Base-by-base conservation (phyloP, 208 protist species). In the Leishmania lainsoni region DNA sequence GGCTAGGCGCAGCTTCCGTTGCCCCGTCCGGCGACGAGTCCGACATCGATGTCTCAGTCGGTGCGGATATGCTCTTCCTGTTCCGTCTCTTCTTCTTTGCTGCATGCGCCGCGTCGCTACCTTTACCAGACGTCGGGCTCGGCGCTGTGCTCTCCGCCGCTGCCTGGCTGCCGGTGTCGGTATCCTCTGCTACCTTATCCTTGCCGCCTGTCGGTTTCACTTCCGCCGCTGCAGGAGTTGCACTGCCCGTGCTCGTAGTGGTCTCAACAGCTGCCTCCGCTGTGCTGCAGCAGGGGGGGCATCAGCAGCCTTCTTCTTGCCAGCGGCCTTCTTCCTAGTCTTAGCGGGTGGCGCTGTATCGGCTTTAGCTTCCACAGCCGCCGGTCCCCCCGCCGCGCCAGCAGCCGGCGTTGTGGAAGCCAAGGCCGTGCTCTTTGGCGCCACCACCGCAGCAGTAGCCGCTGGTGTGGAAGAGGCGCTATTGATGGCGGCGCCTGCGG, bases 241-340 rank as follows among this genome's bases (percentile, higher is more conserved):
- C n/a, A 35, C 59, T 35, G 59, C 3, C n/a, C n/a, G 59, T 17
- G 59, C 59, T 65, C 9, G 59, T 22, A 65, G n/a, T 1, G 6
- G 59, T n/a, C 59, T 65, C 59, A 52, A 5, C 45, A 22, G 42
- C 39, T 17, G n/a, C n/a, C n/a, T n/a, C n/a, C n/a, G n/a, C n/a
- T n/a, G n/a, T n/a, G n/a, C n/a, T n/a, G n/a, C n/a, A n/a, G 65
- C 65, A 5, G 35, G 16, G 17, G 65, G 35, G 5, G 8, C 35
- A 0, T 8, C 20, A 20, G 20, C 20, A 32, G 68, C 12, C 16
- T 20, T 48, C n/a, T 39, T 61, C 26, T 39, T 65, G 32, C 14
- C 65, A 58, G 81, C n/a, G 29, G 52, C 48, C 59, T 81, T 78
- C 75, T 76, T 80, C 61, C 65, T 80, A 22, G 61, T 49, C 42